phyloP scores from a whole-genome alignment of 129 eudicot species.

The Pittosporum tobira region DNA sequence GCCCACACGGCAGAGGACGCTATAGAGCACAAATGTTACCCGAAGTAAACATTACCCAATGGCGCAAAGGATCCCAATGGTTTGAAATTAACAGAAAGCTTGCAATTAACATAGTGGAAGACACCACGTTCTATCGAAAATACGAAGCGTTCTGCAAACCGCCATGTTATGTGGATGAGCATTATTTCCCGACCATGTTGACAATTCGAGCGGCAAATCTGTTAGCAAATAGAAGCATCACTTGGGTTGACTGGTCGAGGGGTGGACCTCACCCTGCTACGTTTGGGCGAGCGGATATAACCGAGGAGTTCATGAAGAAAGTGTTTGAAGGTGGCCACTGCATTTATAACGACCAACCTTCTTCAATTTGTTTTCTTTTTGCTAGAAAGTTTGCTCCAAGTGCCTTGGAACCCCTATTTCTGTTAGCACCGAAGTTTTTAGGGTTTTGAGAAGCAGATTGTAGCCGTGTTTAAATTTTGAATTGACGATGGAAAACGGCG shows the following conservation, averaged over 20 bases:
- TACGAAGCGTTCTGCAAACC: slow-evolving; percentile 64
- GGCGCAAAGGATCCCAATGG: slow-evolving; percentile 98
- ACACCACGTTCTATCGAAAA: slow-evolving; percentile 58
- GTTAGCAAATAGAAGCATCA: slow-evolving; percentile 57
- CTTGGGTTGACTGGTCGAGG: slow-evolving; percentile 72
- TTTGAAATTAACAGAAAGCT: slow-evolving; percentile 82
- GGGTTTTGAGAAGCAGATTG: slow-evolving; percentile 34
- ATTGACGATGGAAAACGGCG: not conserved
- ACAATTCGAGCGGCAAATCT: slow-evolving; percentile 36
- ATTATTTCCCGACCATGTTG: slow-evolving; percentile 56
- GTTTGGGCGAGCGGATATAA: slow-evolving; percentile 42
- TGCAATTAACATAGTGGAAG: slow-evolving; percentile 50
- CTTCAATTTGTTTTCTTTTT: slow-evolving; percentile 51
- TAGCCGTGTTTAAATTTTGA: not conserved
- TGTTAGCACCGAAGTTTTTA: slow-evolving; percentile 43
- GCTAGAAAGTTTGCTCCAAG: slow-evolving; percentile 90
- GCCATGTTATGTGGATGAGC: slow-evolving; percentile 62
- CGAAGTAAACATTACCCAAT: slow-evolving; percentile 67
- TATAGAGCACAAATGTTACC: slow-evolving; percentile 68
- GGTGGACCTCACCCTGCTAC: slow-evolving; percentile 72
- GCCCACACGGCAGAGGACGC: slow-evolving; percentile 90
- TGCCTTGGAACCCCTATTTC: slow-evolving; percentile 52
- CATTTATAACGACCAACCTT: slow-evolving; percentile 39
- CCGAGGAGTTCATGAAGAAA: slow-evolving; percentile 51
- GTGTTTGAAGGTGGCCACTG: slow-evolving; percentile 39